Conservation (phyloP, 2,329 filamentous ascomycete genomes). For the Pseudogymnoascus sp. region DNA sequence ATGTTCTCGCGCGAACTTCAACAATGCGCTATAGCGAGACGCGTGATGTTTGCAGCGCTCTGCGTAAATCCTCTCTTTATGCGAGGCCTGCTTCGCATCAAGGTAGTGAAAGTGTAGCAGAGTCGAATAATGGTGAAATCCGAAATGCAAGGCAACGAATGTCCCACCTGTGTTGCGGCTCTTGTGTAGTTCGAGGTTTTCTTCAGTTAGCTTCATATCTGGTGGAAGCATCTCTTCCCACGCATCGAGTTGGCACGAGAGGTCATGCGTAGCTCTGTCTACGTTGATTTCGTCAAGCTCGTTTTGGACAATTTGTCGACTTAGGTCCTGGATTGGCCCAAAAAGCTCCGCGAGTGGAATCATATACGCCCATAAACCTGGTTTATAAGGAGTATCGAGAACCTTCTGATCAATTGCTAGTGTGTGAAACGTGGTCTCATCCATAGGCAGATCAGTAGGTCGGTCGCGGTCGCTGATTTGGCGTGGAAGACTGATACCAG, state of each 20-base stretch:
- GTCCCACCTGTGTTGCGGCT: slow-evolving; percentile 23
- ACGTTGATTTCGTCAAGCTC: slow-evolving; percentile 12
- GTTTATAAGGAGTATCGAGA: slow-evolving; percentile 13
- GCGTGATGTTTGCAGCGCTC: slow-evolving; percentile 25
- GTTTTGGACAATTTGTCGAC: slow-evolving; percentile 20
- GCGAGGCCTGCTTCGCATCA: slow-evolving; percentile 16
- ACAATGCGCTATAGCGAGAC: slow-evolving; percentile 22
- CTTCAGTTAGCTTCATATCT: not conserved
- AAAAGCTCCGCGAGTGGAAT: slow-evolving; percentile 27
- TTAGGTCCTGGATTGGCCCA: slow-evolving; percentile 28
- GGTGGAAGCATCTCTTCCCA: slow-evolving; percentile 12
- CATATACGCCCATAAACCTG: slow-evolving; percentile 31
- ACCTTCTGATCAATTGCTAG: slow-evolving; percentile 8
- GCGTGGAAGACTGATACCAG: slow-evolving; percentile 25
- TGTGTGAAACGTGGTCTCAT: slow-evolving; percentile 22
- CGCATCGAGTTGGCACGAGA: slow-evolving; percentile 14
- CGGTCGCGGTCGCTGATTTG: slow-evolving; percentile 18
- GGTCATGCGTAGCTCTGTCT: slow-evolving; percentile 13
- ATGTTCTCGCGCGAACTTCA: slow-evolving; percentile 19
- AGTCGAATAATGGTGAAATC: slow-evolving; percentile 31
- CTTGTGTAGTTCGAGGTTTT: slow-evolving; percentile 22
- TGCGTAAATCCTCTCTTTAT: slow-evolving; percentile 7
- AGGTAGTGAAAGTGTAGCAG: slow-evolving; percentile 32
- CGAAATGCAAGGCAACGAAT: slow-evolving; percentile 31
- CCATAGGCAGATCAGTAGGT: slow-evolving; percentile 22